Evolutionary conservation across 768 basidiomycete species (phyloP).

Genomic region (Serendipita sp.): DNA sequence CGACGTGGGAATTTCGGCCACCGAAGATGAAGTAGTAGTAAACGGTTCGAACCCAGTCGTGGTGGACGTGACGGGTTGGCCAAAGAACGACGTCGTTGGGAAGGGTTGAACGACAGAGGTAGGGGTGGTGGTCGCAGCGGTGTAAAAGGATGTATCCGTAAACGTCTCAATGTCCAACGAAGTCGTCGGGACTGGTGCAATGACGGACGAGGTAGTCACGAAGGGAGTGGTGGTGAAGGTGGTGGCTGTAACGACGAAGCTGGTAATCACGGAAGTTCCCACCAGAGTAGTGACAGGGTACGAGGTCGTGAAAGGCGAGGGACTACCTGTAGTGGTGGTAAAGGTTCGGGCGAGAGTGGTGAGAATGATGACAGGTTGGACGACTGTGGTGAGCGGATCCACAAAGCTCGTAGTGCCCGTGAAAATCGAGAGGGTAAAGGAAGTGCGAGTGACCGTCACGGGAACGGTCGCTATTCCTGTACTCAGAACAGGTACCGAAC

Average conservation of each 20-base stretch:
- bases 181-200: not conserved
- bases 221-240: not conserved
- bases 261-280: not conserved
- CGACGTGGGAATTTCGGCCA: not conserved
- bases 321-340: not conserved
- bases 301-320: not conserved
- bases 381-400: not conserved
- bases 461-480: not conserved
- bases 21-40: no score
- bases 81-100: not conserved
- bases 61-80: not conserved
- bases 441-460: not conserved
- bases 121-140: not conserved
- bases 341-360: not conserved
- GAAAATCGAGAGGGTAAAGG: not conserved
- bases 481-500: not conserved
- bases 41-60: not conserved
- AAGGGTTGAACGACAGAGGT: no score
- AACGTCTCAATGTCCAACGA: not conserved
- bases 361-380: not conserved
- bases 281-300: not conserved
- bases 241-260: not conserved
- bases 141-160: no score
- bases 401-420: not conserved
- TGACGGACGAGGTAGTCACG: not conserved